Percentiles rank a stretch among this genome's conserved stretches.
These are phyloP conservation scores for Theobroma cacao DNA, from an alignment of 345 rosid species.

Conservation along the genomic window DNA sequence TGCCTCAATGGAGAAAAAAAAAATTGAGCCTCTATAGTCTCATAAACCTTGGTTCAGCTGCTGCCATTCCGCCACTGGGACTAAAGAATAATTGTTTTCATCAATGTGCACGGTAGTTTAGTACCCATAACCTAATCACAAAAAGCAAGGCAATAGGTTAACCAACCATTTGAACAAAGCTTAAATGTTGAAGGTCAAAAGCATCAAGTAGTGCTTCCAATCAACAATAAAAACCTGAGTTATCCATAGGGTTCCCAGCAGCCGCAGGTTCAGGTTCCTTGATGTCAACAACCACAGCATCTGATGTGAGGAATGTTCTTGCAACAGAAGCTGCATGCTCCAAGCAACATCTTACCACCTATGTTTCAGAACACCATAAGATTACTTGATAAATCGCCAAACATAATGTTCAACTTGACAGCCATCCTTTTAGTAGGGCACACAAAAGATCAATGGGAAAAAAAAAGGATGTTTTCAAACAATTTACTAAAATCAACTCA, in stretches of 20 bases:
- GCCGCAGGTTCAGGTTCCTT: slow-evolving; percentile 81
- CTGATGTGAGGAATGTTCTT: slow-evolving; percentile 94
- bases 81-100: not conserved
- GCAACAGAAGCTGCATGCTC: slow-evolving; percentile 99
- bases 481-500: not conserved
- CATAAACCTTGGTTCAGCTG: not conserved
- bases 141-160: not conserved
- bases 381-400: not conserved
- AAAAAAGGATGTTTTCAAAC: not conserved
- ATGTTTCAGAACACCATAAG: not conserved
- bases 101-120: slow-evolving; percentile 3
- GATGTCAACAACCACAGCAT: slow-evolving; percentile 95
- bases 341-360: slow-evolving; percentile 99
- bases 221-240: slow-evolving; percentile 48
- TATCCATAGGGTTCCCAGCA: slow-evolving; percentile 92
- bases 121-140: not conserved
- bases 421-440: not conserved
- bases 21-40: not conserved
- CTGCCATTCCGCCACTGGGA: not conserved
- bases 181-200: not conserved
- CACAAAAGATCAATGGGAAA: not conserved
- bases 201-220: not conserved
- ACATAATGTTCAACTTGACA: not conserved
- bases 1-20: not conserved
- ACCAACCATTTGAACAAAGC: not conserved